A percentile compares a stretch with the other conserved stretches of the same genome.
These are phyloP conservation scores for Delonix regia DNA, from an alignment of 306 rosid genomes.

Conservation along the genomic window DNA sequence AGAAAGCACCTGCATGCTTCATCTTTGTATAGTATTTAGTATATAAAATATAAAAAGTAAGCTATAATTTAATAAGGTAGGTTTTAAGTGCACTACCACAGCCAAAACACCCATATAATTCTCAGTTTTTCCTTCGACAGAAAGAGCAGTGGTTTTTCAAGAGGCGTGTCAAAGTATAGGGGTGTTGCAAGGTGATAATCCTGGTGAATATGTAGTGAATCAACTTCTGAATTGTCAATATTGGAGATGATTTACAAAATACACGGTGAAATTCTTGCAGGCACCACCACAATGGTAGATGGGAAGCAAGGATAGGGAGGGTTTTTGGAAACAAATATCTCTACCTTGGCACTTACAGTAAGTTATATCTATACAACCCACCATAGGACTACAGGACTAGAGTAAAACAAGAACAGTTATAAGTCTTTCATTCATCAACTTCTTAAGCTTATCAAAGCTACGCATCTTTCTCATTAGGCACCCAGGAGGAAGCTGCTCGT, in stretches of 20 bases:
- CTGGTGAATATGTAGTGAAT: neutral
- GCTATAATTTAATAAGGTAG: neutral
- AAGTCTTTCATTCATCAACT: neutral
- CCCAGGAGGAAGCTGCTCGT: slow-evolving; percentile 90
- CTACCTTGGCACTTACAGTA: slow-evolving; percentile 87
- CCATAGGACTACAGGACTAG: neutral
- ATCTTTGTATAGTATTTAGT: neutral
- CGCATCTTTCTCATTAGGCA: slow-evolving; percentile 42
- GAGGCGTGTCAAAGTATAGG: slow-evolving; percentile 82
- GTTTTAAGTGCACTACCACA: slow-evolving; percentile 1
- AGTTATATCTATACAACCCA: slow-evolving; percentile 38
- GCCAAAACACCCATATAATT: neutral
- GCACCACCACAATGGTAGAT: slow-evolving; percentile 88
- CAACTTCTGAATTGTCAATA: neutral
- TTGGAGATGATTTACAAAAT: slow-evolving; percentile 10
- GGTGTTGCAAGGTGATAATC: slow-evolving; percentile 78
- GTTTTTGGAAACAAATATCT: slow-evolving; percentile 91
- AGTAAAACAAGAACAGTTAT: neutral
- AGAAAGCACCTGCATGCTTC: neutral
- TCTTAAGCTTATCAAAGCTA: slow-evolving; percentile 3
- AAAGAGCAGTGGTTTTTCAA: slow-evolving; percentile 86
- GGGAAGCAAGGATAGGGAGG: slow-evolving; percentile 47
- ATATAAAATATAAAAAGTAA: neutral
- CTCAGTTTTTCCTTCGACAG: slow-evolving; percentile 38
- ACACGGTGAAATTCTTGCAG: slow-evolving; percentile 39